Base-by-base conservation (phyloP, 257 asterid species). In the Prunella vulgaris region DNA sequence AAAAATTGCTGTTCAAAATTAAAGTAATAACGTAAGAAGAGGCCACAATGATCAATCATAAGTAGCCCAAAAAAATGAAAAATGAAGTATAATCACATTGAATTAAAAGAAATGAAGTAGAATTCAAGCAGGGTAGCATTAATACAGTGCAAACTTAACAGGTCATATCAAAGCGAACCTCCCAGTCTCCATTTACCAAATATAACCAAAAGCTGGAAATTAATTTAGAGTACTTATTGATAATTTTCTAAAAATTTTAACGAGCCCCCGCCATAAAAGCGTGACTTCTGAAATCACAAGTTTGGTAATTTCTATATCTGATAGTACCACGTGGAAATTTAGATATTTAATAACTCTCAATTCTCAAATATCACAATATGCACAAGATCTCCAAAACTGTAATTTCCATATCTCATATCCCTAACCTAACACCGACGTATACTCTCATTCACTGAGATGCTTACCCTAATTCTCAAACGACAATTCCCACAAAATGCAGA, bases 341-440 rank as follows among this genome's bases (percentile, higher is more conserved):
- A 35, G 40, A 6, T 35, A 35, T 35, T 35, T 38, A 38, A 38
- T 38, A 10, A 38, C 46, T 4, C 46, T 9, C 13, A 37, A 37
- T n/a, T n/a, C n/a, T n/a, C 28, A 1, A 38, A 38, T 10, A 30
- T 38, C 0, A 37, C 44, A 37, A 37, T 37, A 8, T 38, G 46
- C 46, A 38, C 12, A 12, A 24, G 17, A 22, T 56, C 22, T 22
- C 37, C 24, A 49, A 56, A 24, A 12, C 2, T 10, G 33, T 56
- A 56, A 56, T 25, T 56, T 56, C 61, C 15, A 24, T n/a, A 54
- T 54, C 61, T 56, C 15, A 56, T 56, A 25, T 56, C 62, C 62
- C 17, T 12, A 13, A 56, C 37, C 37, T 24, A 12, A 24, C 15
- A 1, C n/a, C 10, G 10, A 56, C 13, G 37, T 2, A 0, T 13